A percentile compares a stretch with the other conserved stretches of the same genome.
Conservation (phyloP, 768 basidiomycete species). For the Tulasnella sp. region DNA sequence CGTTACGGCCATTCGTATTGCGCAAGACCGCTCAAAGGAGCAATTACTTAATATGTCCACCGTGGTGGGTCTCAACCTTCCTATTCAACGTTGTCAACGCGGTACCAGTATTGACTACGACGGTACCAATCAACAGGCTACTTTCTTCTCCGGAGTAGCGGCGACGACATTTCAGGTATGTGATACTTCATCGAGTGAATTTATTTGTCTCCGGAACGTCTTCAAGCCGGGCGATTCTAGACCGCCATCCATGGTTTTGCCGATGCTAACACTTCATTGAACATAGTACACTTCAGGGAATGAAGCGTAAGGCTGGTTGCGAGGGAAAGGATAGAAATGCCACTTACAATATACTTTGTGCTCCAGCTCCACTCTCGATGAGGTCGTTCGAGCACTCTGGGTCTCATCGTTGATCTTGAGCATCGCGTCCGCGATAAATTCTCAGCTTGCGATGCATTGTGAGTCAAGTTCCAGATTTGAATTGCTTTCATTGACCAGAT, state of each 20-base stretch:
- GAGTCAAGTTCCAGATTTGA: not conserved
- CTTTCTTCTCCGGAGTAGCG: constrained; percentile 17
- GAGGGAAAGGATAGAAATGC: not conserved
- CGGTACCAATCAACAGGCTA: not conserved
- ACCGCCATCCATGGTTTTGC: no score
- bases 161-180: constrained; percentile 1
- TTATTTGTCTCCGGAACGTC: not conserved
- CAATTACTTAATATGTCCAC: constrained; percentile 3
- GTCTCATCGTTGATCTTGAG: constrained; percentile 34
- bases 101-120: not conserved
- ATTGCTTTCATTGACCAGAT: not conserved
- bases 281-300: constrained; percentile 1
- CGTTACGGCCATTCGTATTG: constrained; percentile 68
- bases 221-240: no score
- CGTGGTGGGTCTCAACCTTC: not conserved
- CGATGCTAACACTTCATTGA: not conserved
- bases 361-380: not conserved
- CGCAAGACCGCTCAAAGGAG: not conserved
- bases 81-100: not conserved
- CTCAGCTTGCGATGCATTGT: constrained; percentile 35
- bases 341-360: not conserved
- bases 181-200: not conserved
- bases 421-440: constrained; percentile 36
- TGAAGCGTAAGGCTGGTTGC: not conserved
- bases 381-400: constrained; percentile 33